Evolutionary conservation across 495 filamentous ascomycete species (phyloP), one percentile per base, ranked within the genome.

Genomic region (Xylaria nigripes): DNA sequence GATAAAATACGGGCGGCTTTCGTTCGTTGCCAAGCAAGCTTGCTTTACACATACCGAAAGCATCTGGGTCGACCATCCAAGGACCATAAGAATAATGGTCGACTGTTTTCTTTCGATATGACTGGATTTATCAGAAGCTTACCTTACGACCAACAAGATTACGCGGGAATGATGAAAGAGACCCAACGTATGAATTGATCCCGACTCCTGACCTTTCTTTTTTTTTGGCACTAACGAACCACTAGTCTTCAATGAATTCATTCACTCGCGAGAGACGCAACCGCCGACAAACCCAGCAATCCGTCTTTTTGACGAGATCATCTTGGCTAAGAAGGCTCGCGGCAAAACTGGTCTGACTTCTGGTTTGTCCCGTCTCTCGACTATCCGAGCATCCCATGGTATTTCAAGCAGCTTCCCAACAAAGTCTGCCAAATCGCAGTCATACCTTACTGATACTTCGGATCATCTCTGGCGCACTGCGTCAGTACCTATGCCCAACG

Each of bases 1-100:
- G 92, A 96, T 61, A 87, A 95, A 61, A 78, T 98, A 32, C 83
- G 90, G 15, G 91, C 93, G 8, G 89, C 93, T 0, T 97, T 98
- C 64, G 89, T 95, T 15, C 81, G 93, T 61, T 96, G 90, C 68
- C 88, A 95, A 59, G 91, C 93, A 23, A 94, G 89, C 66, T 76
- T 98, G 55, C 84, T 98, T 57, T 97, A 95, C 68, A 98, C 93
- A 0, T 97, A 98, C 70, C 83, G 95, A 56, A 90, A 90, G 64
- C 86, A 83, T 60, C 73, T 98, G 7, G 72, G 78, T 25, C 81
- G 87, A 8, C 83, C 93, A 6, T 84, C 76, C 6, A 81, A 79
- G 50, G 89, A 96, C 45, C 89, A 91, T 67, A 93, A 89, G 74
- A 90, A 86, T 58, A 78, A 83, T 27, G 92, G 93, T 0, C 76